Evolutionary conservation across 441 rosid species (phyloP).

Genomic region (Croton setiger): DNA sequence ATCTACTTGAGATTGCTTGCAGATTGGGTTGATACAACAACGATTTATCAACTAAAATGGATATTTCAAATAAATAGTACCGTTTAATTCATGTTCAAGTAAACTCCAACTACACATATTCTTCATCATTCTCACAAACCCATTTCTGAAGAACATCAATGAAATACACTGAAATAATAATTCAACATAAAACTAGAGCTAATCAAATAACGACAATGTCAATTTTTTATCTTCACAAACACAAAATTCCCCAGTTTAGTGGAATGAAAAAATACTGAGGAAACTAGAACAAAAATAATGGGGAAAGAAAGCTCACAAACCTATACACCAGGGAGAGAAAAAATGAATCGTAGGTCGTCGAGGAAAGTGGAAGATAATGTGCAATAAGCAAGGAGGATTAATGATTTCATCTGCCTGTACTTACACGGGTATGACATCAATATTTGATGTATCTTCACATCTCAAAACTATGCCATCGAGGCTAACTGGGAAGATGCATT

Average conservation of each 20-base stretch:
- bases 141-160: background rate
- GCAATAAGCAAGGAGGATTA: background rate
- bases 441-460: conserved; percentile 81
- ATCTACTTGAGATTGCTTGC: background rate
- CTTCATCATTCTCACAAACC: no score
- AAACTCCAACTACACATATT: background rate
- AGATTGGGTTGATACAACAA: background rate
- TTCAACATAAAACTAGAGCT: background rate
- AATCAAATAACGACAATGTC: background rate
- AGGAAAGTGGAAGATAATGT: background rate
- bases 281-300: background rate
- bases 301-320: background rate
- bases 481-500: conserved; percentile 66
- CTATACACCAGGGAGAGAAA: conserved; percentile 10
- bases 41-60: conserved; percentile 1
- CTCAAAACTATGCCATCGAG: conserved; percentile 82
- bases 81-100: background rate
- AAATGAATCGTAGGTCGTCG: background rate
- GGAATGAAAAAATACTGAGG: background rate
- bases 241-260: conserved; percentile 9
- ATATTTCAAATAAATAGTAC: background rate
- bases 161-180: background rate
- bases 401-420: background rate
- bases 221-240: background rate
- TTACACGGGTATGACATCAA: conserved; percentile 75